These are phyloP conservation scores for Geotrichum restrictum DNA, from an alignment of 1,139 yeast genomes.

Conservation along the genomic window DNA sequence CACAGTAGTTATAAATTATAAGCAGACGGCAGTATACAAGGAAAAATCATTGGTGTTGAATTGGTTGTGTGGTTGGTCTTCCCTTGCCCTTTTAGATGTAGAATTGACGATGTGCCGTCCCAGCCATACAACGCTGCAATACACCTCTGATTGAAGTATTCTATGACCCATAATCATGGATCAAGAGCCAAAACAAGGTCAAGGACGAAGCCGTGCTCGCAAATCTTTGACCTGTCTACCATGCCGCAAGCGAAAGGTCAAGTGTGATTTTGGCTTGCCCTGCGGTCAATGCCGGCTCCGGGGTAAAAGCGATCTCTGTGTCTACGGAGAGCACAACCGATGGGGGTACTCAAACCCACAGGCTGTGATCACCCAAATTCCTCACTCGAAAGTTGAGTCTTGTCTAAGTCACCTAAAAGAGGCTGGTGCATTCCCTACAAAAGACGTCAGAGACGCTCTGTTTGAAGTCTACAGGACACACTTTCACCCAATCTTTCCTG, in stretches of 20 bases:
- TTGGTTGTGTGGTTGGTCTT: too few species aligned
- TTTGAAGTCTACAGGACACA: neutral
- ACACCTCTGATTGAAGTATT: too few species aligned
- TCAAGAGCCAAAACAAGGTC: neutral
- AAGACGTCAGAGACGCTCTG: neutral
- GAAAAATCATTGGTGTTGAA: too few species aligned
- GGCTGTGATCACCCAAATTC: too few species aligned
- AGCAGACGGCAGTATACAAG: too few species aligned
- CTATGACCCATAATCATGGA: too few species aligned
- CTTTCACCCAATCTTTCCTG: conserved; percentile 11
- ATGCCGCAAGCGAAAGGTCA: conserved; percentile 19
- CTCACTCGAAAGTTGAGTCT: neutral
- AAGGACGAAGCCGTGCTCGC: conserved; percentile 5
- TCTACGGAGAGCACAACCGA: conserved; percentile 16
- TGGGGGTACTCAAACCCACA: conserved; percentile 14
- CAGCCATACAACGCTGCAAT: too few species aligned
- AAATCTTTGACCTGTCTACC: conserved; percentile 16
- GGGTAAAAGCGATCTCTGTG: conserved; percentile 12
- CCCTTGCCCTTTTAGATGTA: too few species aligned
- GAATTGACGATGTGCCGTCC: too few species aligned
- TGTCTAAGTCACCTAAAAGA: neutral
- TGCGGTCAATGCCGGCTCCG: conserved; percentile 18
- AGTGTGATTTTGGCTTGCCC: conserved; percentile 17
- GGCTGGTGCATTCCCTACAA: neutral
- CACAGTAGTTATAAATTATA: too few species aligned